Evolutionary conservation across 176 grass and related monocot genomes (phyloP), one percentile per base, ranked within the genome.

Genomic region (Rhynchospora pubera): DNA sequence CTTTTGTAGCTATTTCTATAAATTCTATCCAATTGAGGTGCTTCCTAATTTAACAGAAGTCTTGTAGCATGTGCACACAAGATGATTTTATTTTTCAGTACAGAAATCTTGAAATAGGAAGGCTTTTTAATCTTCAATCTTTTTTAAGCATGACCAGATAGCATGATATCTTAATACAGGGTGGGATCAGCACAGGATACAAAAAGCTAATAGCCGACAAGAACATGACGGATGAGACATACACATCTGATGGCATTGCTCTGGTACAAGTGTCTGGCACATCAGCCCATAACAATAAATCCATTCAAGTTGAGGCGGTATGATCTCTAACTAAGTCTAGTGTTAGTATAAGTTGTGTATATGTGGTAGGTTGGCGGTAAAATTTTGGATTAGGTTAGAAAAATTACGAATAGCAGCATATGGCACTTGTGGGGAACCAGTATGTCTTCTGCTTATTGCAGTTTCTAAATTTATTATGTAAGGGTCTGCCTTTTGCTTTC

Each of bases 261-360:
- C 92, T 97, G 51, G 77, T 94, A 48, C 92, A 66, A 80, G 62
- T 97, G 79, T 97, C 90, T 85, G 94, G 86, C 58, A 94, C 85
- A 83, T 87, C 83, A 48, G 72, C 68, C 18, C 94, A 97, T 83
- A 97, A 91, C 79, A 94, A 91, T 62, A 97, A 97, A 84, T 84
- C 87, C 28, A 55, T 94, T 89, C 94, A 97, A 87, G 94, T 97
- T 74, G 94, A 97, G 60, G 57, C 85, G 94, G 92, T 97, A 97
- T 82, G 39, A 50, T 39, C 39, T 53, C 59, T 65, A 21, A 6
- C 24, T 50, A 28, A 77, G 56, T 77, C 47, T 77, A 32, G 23
- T 76, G 55, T 22, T 32, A 52, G 21, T 55, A 76, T 76, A 26
- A 53, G 11, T 55, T 55, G 66, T 15, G 45, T 45, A 45, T 44